Percentiles rank a stretch among this genome's conserved stretches.
Conservation (phyloP, 345 rosid genomes). For the Crucihimalaya himalaica region DNA sequence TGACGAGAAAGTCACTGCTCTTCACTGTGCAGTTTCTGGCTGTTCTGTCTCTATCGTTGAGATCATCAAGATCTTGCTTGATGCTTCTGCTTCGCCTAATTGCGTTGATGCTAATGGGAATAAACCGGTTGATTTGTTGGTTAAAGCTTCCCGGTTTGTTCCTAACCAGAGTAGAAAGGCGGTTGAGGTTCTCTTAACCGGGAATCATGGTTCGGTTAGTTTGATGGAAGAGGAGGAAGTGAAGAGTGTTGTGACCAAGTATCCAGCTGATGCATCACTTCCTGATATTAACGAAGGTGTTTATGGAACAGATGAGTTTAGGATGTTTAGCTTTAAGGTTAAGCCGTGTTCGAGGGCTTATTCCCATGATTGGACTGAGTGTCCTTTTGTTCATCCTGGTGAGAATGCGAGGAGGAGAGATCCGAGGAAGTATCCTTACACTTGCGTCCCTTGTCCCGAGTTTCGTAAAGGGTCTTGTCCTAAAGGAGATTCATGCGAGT, state of each 20-base stretch:
- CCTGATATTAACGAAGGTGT: conserved; percentile 95
- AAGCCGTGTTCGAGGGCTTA: conserved; percentile 99
- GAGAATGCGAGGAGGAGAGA: conserved; percentile 99
- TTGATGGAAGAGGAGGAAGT: conserved; percentile 43
- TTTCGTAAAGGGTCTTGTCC: conserved; percentile 93
- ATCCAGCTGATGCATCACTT: conserved; percentile 75
- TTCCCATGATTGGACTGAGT: conserved; percentile 98
- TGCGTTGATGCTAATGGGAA: conserved; percentile 65
- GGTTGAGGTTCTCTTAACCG: conserved; percentile 63
- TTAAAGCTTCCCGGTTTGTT: conserved; percentile 41
- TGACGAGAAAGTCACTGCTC: conserved; percentile 77
- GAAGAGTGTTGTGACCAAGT: conserved; percentile 47
- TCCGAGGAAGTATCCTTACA: conserved; percentile 89
- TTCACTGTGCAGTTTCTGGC: conserved; percentile 91
- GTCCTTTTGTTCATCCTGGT: conserved; percentile 98
- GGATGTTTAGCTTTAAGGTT: conserved; percentile 91
- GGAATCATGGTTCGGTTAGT: conserved; percentile 48
- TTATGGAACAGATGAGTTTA: conserved; percentile 85
- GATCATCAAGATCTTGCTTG: conserved; percentile 66
- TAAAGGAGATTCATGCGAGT: conserved; percentile 89
- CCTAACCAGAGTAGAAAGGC: conserved; percentile 53
- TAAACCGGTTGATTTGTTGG: conserved; percentile 63
- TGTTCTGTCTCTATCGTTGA: conserved; percentile 56
- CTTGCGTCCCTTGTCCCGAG: conserved; percentile 98
- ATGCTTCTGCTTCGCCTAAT: conserved; percentile 62